Evolutionary conservation across 441 rosid genomes (phyloP).

Genomic region (Populus hybrid): DNA sequence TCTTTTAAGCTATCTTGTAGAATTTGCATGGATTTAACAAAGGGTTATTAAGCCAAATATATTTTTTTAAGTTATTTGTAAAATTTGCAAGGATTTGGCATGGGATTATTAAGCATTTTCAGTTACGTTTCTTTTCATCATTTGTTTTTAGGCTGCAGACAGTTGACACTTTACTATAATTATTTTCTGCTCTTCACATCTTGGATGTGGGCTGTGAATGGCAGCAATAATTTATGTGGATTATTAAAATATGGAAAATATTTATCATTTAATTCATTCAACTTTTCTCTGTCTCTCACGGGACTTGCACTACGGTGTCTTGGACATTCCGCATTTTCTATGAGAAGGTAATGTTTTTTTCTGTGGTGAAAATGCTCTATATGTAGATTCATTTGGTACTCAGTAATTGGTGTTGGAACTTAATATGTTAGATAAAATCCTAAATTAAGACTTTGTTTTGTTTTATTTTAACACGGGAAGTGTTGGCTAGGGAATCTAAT

Average conservation of each 20-base stretch:
- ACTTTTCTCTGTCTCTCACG: slow-evolving; percentile 27
- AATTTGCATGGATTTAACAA: slow-evolving; percentile 6
- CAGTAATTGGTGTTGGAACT: background rate
- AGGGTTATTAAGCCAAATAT: background rate
- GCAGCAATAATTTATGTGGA: background rate
- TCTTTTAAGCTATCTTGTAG: slow-evolving; percentile 5
- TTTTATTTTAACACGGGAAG: background rate
- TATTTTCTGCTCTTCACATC: background rate
- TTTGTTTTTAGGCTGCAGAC: background rate
- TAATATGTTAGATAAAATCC: background rate
- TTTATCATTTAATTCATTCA: slow-evolving; percentile 18
- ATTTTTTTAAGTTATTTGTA: background rate
- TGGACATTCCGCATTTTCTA: too few species aligned
- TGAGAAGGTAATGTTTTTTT: slow-evolving; percentile 63
- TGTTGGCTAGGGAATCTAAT: background rate
- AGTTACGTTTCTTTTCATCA: slow-evolving; percentile 11
- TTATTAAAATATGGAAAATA: background rate
- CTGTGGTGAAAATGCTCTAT: background rate
- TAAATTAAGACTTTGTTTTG: background rate
- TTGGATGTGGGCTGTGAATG: background rate
- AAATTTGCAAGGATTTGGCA: background rate
- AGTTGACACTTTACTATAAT: background rate
- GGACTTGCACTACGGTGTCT: slow-evolving; percentile 94
- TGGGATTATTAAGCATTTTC: background rate
- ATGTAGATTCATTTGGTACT: background rate